These are phyloP conservation scores for Haematococcus sp. DNA, from an alignment of 139 green algal species.

Conservation along the genomic window DNA sequence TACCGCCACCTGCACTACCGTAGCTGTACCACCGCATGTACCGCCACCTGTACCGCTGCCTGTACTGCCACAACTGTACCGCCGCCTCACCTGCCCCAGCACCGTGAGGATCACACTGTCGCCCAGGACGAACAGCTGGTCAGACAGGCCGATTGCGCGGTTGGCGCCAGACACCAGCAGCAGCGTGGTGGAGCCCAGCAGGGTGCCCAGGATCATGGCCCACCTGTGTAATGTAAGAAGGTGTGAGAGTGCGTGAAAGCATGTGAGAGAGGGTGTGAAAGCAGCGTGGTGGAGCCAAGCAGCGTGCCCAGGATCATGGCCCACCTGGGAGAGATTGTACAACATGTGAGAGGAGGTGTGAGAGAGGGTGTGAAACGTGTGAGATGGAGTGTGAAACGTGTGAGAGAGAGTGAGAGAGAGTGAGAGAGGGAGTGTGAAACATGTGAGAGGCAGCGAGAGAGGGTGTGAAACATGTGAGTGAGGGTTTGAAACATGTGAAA, in stretches of 20 bases:
- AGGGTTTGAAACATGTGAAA: no score
- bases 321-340: not conserved
- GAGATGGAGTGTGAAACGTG: no score
- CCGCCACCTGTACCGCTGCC: no score
- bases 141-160: constrained; percentile 56
- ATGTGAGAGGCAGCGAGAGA: no score
- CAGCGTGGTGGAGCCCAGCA: constrained; percentile 83
- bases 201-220: constrained; percentile 68
- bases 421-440: no score
- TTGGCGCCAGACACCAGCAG: constrained; percentile 64
- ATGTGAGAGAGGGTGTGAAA: no score
- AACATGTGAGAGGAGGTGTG: no score
- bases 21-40: no score
- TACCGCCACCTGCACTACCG: no score
- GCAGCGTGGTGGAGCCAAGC: not conserved
- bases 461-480: no score
- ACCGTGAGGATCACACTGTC: constrained; percentile 92
- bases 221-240: constrained; percentile 48
- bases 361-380: no score
- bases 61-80: not conserved
- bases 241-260: not conserved
- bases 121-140: constrained; percentile 91
- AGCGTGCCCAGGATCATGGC: not conserved
- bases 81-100: constrained; percentile 65
- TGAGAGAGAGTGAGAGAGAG: no score